phyloP scores from a whole-genome alignment of 306 rosid species.

The Malus asiatica region DNA sequence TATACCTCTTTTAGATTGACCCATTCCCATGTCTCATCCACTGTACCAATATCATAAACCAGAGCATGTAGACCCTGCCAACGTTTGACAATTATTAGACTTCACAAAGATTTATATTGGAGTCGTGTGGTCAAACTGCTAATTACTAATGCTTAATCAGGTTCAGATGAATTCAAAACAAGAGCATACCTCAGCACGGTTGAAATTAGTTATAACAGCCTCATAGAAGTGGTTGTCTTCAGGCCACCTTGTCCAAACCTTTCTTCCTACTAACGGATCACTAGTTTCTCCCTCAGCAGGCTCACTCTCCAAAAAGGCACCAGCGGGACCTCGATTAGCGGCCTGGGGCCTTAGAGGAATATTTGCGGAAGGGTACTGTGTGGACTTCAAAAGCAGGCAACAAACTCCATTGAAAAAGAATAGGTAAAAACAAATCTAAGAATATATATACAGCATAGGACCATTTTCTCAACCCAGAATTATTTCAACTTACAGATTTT shows the following conservation, averaged over 20 bases:
- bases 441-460: neutral
- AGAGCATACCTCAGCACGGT: constrained; percentile 25
- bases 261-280: constrained; percentile 40
- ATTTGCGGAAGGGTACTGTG: constrained; percentile 35
- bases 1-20: constrained; percentile 51
- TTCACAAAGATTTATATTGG: neutral
- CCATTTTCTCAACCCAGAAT: neutral
- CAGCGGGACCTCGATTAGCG: constrained; percentile 29
- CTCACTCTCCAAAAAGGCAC: constrained; percentile 31
- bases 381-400: constrained; percentile 29
- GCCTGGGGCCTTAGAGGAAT: constrained; percentile 31
- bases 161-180: neutral
- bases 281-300: constrained; percentile 21
- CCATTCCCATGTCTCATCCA: constrained; percentile 59
- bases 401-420: constrained; percentile 4
- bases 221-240: constrained; percentile 48
- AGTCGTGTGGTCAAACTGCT: neutral
- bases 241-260: constrained; percentile 57
- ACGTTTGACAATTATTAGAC: neutral
- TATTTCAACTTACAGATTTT: constrained; percentile 41
- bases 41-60: constrained; percentile 48
- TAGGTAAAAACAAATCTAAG: neutral
- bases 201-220: constrained; percentile 38
- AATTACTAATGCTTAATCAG: neutral
- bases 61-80: constrained; percentile 47